Conservation (phyloP, 2,329 filamentous ascomycete genomes). For the Bipolaris sorokiniana region DNA sequence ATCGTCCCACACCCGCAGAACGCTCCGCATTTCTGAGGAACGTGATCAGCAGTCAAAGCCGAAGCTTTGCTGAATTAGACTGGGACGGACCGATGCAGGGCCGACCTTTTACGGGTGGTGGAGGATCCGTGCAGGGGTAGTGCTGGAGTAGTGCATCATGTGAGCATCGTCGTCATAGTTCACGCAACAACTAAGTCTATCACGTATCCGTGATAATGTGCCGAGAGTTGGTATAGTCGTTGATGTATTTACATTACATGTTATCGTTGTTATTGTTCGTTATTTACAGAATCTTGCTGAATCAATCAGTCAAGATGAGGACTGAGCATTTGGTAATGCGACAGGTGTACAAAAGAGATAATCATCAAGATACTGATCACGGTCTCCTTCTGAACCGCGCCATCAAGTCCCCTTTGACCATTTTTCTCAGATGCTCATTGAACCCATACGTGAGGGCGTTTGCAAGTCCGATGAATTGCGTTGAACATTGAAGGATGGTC, state of each 20-base stretch:
- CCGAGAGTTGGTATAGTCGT: not conserved
- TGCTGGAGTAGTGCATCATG: not conserved
- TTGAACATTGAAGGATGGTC: constrained; percentile 23
- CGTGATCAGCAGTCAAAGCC: too few species aligned
- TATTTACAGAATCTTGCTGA: not conserved
- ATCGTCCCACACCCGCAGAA: too few species aligned
- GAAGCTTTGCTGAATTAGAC: too few species aligned
- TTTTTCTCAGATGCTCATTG: constrained; percentile 22
- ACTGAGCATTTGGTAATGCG: not conserved
- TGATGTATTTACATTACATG: not conserved
- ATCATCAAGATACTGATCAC: not conserved
- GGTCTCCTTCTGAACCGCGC: not conserved
- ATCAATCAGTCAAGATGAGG: not conserved
- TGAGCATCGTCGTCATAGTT: not conserved
- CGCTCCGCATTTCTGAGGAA: too few species aligned
- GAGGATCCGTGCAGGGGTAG: too few species aligned
- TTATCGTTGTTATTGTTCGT: not conserved
- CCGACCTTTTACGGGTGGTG: too few species aligned
- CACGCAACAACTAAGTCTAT: not conserved
- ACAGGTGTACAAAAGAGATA: not conserved
- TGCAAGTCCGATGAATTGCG: constrained; percentile 30
- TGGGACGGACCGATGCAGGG: too few species aligned
- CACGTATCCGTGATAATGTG: not conserved
- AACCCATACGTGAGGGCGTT: constrained; percentile 30
- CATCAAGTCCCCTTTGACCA: not conserved